These are phyloP conservation scores for Saposhnikovia divaricata DNA, from an alignment of 129 eudicot species.

Conservation along the genomic window DNA sequence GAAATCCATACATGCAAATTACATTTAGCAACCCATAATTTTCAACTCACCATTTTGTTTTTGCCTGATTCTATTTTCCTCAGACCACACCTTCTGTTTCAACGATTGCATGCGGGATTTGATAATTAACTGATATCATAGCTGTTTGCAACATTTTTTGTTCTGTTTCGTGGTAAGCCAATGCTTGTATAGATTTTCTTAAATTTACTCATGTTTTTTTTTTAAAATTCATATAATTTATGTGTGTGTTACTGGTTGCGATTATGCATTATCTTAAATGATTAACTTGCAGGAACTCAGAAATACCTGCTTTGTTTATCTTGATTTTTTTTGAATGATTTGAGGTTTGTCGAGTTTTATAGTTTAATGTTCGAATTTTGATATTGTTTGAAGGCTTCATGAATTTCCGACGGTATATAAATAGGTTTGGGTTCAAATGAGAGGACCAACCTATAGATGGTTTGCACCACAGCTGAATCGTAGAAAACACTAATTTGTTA, in stretches of 20 bases:
- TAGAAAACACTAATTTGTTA: neutral
- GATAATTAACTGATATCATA: neutral
- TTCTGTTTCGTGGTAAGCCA: neutral
- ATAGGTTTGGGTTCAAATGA: neutral
- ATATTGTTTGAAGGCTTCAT: neutral
- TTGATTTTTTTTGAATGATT: neutral
- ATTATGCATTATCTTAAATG: neutral
- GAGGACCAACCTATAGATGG: neutral
- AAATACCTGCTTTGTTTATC: neutral
- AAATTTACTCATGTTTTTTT: neutral
- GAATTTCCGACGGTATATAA: neutral
- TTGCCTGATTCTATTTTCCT: neutral
- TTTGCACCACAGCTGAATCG: neutral
- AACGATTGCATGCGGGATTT: neutral
- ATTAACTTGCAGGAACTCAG: conserved; percentile 1
- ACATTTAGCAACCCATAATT: neutral
- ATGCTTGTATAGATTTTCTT: neutral
- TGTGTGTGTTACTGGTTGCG: neutral
- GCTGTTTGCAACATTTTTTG: neutral
- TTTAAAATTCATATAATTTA: neutral
- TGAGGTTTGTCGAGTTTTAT: neutral
- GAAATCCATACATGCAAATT: neutral
- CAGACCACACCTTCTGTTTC: neutral
- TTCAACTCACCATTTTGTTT: neutral
- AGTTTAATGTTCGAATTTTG: neutral